Evolutionary conservation across 2,329 filamentous ascomycete genomes (phyloP), one percentile per base, ranked within the genome.

Genomic region (Pseudonectria foliicola): DNA sequence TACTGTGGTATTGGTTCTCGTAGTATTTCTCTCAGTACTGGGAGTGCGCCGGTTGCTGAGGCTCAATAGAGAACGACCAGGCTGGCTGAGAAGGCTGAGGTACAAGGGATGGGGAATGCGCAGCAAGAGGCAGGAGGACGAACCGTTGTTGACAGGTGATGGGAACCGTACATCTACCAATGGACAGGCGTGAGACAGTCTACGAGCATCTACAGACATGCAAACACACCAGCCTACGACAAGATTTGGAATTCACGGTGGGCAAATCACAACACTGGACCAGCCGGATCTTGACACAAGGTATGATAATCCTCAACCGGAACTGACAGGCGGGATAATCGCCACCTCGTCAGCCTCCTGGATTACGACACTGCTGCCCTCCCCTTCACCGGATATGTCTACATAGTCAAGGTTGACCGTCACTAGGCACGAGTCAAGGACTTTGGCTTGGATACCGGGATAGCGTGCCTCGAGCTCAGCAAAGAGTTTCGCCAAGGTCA

Each of bases 301-400:
- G 18, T 21, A 21, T 27, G 37, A 38, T 35, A 40, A 37, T 30
- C 33, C 38, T 71, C 60, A 92, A 4, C 86, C 86, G 25, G 86
- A 88, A 67, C 86, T 93, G 46, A 93, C 87, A 8, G 87, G 86
- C 24, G 87, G 86, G 38, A 93, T 90, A 25, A 93, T 82, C 27
- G 83, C 87, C 36, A 93, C 85, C 63, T 93, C 87, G 54, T 93
- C 86, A 18, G 81, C 84, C 43, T 77, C 76, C 33, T 77, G 62
- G 38, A 93, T 82, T 37, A 75, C 56, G 16, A 67, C 47, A 12
- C 63, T 63, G 7, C 55, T 53, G 12, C 51, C 52, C 13, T 62
- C 59, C 13, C 59, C 59, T 23, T 62, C 61, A 27, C 67, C 67
- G 10, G 72, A 67, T 10, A 86, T 49, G 54, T 92, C 83, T 53